Evolutionary conservation across 2,329 filamentous ascomycete genomes (phyloP).

Genomic region (Penicillium griseofulvum): DNA sequence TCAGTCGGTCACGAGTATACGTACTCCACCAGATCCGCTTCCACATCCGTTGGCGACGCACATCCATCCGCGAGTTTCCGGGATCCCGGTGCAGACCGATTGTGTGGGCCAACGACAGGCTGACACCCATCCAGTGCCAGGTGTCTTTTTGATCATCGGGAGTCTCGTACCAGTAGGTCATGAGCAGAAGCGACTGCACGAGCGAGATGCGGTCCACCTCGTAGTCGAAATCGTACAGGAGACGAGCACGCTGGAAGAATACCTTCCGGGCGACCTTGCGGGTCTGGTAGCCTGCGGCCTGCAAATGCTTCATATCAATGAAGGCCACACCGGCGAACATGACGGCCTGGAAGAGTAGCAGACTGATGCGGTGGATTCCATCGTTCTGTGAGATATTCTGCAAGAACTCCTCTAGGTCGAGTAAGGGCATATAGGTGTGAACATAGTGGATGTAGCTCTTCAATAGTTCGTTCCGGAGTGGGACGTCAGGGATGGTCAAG

Average conservation of each 20-base stretch:
- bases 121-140: constrained; percentile 98
- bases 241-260: constrained; percentile 85
- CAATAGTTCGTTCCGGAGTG: constrained; percentile 75
- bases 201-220: constrained; percentile 85
- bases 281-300: constrained; percentile 71
- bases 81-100: constrained; percentile 90
- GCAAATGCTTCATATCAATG: constrained; percentile 74
- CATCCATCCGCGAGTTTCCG: constrained; percentile 70
- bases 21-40: constrained; percentile 98
- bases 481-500: constrained; percentile 67
- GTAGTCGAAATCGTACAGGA: constrained; percentile 93
- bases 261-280: constrained; percentile 80
- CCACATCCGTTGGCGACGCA: constrained; percentile 75
- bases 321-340: constrained; percentile 93
- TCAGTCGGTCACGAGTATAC: constrained; percentile 89
- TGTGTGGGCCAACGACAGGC: constrained; percentile 86
- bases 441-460: constrained; percentile 84
- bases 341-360: constrained; percentile 87
- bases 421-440: constrained; percentile 87
- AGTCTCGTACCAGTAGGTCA: constrained; percentile 98
- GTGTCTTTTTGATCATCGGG: constrained; percentile 97
- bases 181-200: constrained; percentile 81
- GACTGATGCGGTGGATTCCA: constrained; percentile 69
- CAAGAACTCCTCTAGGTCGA: constrained; percentile 65
- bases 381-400: constrained; percentile 61